Percentiles rank a stretch among this genome's conserved stretches.
Conservation (phyloP, 2,329 filamentous ascomycete genomes). For the Colletotrichum tropicale region DNA sequence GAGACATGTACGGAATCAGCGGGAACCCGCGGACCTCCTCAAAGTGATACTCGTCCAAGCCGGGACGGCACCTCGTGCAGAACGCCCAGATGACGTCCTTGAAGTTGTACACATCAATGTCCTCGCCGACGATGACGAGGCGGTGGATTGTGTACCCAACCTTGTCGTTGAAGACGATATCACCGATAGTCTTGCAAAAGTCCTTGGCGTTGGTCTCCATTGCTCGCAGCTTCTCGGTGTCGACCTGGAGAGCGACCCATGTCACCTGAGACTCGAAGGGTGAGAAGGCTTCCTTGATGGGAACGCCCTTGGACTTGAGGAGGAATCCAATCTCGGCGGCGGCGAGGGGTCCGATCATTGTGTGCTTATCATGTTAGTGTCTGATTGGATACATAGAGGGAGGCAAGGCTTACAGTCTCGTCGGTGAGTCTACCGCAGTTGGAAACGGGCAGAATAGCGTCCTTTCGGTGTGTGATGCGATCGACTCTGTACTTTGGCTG, state of each 20-base stretch:
- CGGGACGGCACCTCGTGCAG: conserved; percentile 49
- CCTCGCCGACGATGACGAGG: conserved; percentile 50
- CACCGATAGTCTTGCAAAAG: conserved; percentile 44
- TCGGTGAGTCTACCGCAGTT: conserved; percentile 48
- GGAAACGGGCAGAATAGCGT: conserved; percentile 53
- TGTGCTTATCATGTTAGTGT: conserved; percentile 24
- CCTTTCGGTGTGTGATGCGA: conserved; percentile 50
- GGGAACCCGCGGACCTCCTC: conserved; percentile 48
- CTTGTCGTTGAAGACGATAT: conserved; percentile 47
- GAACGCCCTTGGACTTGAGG: conserved; percentile 39
- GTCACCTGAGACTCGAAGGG: conserved; percentile 52
- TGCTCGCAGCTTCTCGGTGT: conserved; percentile 58
- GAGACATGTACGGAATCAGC: conserved; percentile 49
- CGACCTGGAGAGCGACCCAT: conserved; percentile 59
- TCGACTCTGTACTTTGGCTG: conserved; percentile 48
- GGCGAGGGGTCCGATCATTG: conserved; percentile 42
- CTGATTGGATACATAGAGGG: fast-evolving
- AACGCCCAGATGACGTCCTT: conserved; percentile 56
- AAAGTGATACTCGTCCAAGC: conserved; percentile 46
- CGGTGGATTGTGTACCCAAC: conserved; percentile 46
- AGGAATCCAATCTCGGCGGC: conserved; percentile 45
- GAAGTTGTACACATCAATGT: conserved; percentile 50
- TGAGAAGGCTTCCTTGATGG: conserved; percentile 46
- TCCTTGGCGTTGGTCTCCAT: conserved; percentile 52
- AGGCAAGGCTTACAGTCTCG: conserved; percentile 35